Conservation (phyloP, 1,284 basidiomycete species). For the Ganoderma lingzhi region DNA sequence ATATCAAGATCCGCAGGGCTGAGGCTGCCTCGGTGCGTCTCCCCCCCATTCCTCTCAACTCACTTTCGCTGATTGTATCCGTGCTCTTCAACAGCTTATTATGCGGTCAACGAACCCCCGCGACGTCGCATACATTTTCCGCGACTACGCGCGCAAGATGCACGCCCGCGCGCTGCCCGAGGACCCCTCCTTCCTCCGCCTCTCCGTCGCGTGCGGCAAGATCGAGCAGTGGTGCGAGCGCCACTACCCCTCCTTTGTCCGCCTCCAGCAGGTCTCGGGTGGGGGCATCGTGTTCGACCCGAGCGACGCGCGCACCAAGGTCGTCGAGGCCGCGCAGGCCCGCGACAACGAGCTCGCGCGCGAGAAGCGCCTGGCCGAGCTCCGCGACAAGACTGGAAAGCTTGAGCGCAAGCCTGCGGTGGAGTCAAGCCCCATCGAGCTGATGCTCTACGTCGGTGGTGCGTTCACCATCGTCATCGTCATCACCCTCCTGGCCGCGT, state of each 20-base stretch:
- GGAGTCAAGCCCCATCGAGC: constrained; percentile 33
- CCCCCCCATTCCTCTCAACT: background rate
- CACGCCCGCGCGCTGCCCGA: constrained; percentile 81
- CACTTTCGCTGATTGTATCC: constrained; percentile 9
- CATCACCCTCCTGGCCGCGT: constrained; percentile 45
- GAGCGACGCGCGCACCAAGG: constrained; percentile 63
- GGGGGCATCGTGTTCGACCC: constrained; percentile 50
- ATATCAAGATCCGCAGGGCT: constrained; percentile 97
- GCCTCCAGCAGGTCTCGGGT: constrained; percentile 47
- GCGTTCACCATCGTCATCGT: constrained; percentile 50
- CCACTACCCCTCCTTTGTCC: constrained; percentile 87
- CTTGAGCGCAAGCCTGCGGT: constrained; percentile 18
- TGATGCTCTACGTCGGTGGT: constrained; percentile 47
- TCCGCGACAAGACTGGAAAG: constrained; percentile 23
- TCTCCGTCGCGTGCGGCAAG: constrained; percentile 87
- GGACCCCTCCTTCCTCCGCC: constrained; percentile 88
- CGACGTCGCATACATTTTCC: constrained; percentile 92
- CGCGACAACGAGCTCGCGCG: constrained; percentile 49
- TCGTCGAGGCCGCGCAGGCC: constrained; percentile 51
- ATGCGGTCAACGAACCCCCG: constrained; percentile 91
- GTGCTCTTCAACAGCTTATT: constrained; percentile 69
- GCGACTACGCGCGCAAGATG: constrained; percentile 83
- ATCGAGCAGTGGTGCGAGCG: constrained; percentile 94
- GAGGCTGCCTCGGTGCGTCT: constrained; percentile 80
- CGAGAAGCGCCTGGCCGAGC: constrained; percentile 51